Evolutionary conservation across 495 filamentous ascomycete species (phyloP), one percentile per base, ranked within the genome.

Genomic region (Xylaria palmicola): DNA sequence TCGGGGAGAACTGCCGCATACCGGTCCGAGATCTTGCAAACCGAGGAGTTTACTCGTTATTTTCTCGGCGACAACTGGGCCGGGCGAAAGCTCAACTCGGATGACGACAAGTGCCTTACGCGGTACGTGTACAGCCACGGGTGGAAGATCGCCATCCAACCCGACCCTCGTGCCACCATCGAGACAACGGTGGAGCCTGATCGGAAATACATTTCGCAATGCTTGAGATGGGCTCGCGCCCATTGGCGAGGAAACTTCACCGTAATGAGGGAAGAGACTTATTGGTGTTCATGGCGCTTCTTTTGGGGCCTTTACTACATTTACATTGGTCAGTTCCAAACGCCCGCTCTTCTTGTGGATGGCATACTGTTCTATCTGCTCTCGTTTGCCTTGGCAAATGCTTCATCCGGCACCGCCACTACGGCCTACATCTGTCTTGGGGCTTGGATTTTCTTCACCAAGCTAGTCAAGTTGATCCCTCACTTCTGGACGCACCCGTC

Each of bases 1-100:
- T 96, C 91, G 30, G 91, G 91, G 44, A 82, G 91, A 32, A 93
- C 90, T 12, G 90, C 91, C 26, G 90, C 90, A 12, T 93, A 94
- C 75, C 86, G 88, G 26, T 88, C 88, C 6, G 79, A 85, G 57
- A 93, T 96, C 52, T 79, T 96, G n/a, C 86, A 90, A 71, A 84
- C 88, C 67, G 81, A 86, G 57, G 80, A 81, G 30, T 96, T 96
- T 74, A 85, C 86, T 39, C 78, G 85, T 26, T 86, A 81, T 30
- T 91, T 91, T 72, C 85, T 85, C 43, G 87, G 86, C 57, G 90
- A 92, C 66, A 80, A 81, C 41, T 90, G 86, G 86, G 83, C 86
- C 24, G 83, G 83, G 63, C 89, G 85, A 67, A 87, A 87, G 47
- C 77, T 93, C 62, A 91, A 92, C 68, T 88, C 88, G 6, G 90